Evolutionary conservation across 345 rosid species (phyloP).

Genomic region (Luvunga scandens): DNA sequence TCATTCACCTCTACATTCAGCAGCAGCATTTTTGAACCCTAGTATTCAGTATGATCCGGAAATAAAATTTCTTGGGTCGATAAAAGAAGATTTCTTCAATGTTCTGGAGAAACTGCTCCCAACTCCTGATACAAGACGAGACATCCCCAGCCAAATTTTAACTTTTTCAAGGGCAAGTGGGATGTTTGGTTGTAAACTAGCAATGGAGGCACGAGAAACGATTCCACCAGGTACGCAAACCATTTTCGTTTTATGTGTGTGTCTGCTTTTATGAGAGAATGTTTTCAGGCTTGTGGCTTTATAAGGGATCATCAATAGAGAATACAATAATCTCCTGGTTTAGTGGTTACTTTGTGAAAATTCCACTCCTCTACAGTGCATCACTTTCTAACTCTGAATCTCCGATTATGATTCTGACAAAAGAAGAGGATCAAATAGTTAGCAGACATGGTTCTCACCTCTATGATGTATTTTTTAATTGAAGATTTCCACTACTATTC

Average conservation of each 20-base stretch:
- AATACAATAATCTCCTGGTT: not conserved
- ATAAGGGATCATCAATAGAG: not conserved
- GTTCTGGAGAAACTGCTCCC: slow-evolving; percentile 86
- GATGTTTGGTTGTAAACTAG: slow-evolving; percentile 79
- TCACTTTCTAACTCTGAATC: not conserved
- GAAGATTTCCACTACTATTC: not conserved
- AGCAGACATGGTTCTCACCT: not conserved
- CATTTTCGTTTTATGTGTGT: not conserved
- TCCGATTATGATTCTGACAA: not conserved
- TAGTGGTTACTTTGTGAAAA: not conserved
- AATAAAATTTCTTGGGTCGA: slow-evolving; percentile 58
- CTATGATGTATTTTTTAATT: not conserved
- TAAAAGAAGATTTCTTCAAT: slow-evolving; percentile 80
- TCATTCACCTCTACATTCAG: slow-evolving; percentile 81
- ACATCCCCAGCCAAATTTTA: slow-evolving; percentile 71
- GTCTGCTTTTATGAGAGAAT: not conserved
- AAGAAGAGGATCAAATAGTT: not conserved
- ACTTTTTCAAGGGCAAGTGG: slow-evolving; percentile 72
- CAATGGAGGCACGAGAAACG: slow-evolving; percentile 76
- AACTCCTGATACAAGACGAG: slow-evolving; percentile 82
- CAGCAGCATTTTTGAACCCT: slow-evolving; percentile 85
- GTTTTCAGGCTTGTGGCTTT: not conserved
- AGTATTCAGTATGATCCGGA: slow-evolving; percentile 82
- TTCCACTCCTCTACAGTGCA: not conserved
- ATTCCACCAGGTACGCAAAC: slow-evolving; percentile 65